phyloP scores from a whole-genome alignment of 192 early-diverging fungal genomes.

The Coemansia aciculifera region DNA sequence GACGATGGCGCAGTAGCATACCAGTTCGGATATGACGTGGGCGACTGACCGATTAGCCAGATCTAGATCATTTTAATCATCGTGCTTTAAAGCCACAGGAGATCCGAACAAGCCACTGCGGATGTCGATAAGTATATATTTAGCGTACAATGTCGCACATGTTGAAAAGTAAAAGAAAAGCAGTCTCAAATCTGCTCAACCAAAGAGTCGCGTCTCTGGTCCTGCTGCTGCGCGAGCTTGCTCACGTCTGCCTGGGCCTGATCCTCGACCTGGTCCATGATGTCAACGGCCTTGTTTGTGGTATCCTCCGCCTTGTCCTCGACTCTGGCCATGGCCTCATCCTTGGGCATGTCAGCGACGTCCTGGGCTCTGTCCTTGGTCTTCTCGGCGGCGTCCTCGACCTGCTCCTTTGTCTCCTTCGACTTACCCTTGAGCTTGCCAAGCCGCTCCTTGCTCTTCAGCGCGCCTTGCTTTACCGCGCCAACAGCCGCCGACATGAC shows the following conservation, averaged over 20 bases:
- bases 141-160: background rate
- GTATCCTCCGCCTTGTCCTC: background rate
- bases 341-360: background rate
- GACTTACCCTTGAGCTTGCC: slow-evolving; percentile 10
- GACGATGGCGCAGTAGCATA: background rate
- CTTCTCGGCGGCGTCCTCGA: background rate
- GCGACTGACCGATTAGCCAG: background rate
- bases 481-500: slow-evolving; percentile 21
- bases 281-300: background rate
- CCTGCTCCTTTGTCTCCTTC: slow-evolving; percentile 11
- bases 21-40: background rate
- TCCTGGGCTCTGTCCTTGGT: background rate
- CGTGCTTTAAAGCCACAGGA: background rate
- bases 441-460: slow-evolving; percentile 28
- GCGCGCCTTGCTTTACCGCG: slow-evolving; percentile 25
- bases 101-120: background rate
- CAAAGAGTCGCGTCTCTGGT: slow-evolving; percentile 21
- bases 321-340: background rate
- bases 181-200: slow-evolving; percentile 11
- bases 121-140: background rate
- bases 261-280: background rate
- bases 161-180: background rate
- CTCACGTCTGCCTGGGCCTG: background rate
- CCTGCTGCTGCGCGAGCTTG: slow-evolving; percentile 28
- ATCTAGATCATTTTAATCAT: background rate